Evolutionary conservation across 441 rosid genomes (phyloP).

Genomic region (Mallotus repandus): DNA sequence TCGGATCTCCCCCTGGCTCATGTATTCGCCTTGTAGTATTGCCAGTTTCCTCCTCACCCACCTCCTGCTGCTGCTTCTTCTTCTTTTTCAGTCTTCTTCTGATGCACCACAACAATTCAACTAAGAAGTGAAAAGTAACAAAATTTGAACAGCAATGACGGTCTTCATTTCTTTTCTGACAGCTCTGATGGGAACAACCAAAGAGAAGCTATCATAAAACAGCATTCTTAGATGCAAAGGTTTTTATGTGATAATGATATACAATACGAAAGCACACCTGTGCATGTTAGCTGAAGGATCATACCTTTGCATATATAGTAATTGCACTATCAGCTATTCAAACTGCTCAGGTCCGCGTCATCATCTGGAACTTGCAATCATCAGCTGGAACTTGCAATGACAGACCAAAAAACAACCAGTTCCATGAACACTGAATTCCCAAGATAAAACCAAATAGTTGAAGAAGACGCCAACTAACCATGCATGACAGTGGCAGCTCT

Average conservation of each 20-base stretch:
- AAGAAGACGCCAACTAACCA: neutral
- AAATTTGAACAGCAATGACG: neutral
- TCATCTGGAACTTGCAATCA: conserved; percentile 10
- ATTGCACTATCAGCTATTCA: neutral
- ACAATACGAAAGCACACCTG: neutral
- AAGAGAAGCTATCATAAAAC: neutral
- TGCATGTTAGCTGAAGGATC: neutral
- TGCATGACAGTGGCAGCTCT: neutral
- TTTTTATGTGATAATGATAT: neutral
- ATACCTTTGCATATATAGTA: neutral
- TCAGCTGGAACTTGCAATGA: conserved; percentile 12
- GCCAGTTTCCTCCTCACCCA: neutral
- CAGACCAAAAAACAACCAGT: neutral
- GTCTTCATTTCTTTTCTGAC: neutral
- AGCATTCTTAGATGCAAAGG: neutral
- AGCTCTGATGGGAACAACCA: neutral
- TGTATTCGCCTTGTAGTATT: neutral
- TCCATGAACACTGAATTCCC: neutral
- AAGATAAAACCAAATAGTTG: neutral
- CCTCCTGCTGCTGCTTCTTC: conserved; percentile 1
- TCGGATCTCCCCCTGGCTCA: neutral
- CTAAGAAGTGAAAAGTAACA: neutral
- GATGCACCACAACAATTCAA: neutral
- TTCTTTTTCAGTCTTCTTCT: neutral
- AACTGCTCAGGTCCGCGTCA: neutral